phyloP scores from a whole-genome alignment of 768 basidiomycete species.

The Boletus insuetus region DNA sequence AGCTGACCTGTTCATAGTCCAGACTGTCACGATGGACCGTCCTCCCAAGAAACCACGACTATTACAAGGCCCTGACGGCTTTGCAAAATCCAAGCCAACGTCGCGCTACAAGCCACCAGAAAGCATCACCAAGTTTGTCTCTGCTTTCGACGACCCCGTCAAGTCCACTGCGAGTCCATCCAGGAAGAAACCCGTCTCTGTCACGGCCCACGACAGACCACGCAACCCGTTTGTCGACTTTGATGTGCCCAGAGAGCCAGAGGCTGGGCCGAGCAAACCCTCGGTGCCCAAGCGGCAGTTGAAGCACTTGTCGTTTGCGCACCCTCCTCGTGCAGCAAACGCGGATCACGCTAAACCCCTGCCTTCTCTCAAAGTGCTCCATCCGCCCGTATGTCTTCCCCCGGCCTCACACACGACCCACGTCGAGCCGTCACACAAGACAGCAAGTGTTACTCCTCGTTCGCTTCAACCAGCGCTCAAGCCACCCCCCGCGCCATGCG shows the following conservation, averaged over 20 bases:
- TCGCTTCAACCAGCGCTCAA: slow-evolving; percentile 1
- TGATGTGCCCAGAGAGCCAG: background rate
- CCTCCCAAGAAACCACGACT: slow-evolving; percentile 14
- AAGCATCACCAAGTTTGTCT: slow-evolving; percentile 29
- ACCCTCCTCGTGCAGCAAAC: background rate
- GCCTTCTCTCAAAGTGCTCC: slow-evolving; percentile 14
- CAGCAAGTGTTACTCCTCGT: background rate
- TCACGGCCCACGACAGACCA: slow-evolving; percentile 10
- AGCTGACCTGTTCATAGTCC: too few species aligned
- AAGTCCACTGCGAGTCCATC: background rate
- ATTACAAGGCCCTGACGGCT: slow-evolving; percentile 28
- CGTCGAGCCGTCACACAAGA: background rate
- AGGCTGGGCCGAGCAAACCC: slow-evolving; percentile 12
- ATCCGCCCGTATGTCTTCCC: slow-evolving; percentile 12
- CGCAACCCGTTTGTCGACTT: slow-evolving; percentile 22
- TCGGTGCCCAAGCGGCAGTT: slow-evolving; percentile 1
- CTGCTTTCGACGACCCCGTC: slow-evolving; percentile 20
- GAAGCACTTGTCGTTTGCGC: slow-evolving; percentile 5
- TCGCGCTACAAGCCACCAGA: slow-evolving; percentile 24
- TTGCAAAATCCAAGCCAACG: slow-evolving; percentile 21
- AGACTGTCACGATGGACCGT: slow-evolving; percentile 4
- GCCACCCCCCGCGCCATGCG: background rate
- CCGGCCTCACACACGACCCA: background rate
- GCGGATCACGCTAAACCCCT: background rate
- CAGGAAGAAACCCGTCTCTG: slow-evolving; percentile 5